Evolutionary conservation across 345 rosid genomes (phyloP).

Genomic region (Eucalyptus pauciflora): DNA sequence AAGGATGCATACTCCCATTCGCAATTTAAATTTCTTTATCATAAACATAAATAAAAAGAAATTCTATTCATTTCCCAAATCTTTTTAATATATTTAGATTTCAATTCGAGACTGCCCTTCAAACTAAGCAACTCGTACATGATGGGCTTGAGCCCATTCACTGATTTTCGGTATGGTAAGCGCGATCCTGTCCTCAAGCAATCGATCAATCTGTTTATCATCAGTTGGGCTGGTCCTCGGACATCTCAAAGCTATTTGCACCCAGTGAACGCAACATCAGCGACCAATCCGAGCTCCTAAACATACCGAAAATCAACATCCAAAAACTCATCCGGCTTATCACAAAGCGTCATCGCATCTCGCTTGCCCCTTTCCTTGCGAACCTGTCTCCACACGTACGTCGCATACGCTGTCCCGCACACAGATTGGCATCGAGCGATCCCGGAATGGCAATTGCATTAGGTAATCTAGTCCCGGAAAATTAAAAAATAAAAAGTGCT

Average conservation of each 20-base stretch:
- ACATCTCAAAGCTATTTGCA: not conserved
- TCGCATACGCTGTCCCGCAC: not conserved
- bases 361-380: not conserved
- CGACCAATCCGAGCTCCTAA: not conserved
- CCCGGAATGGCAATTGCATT: not conserved
- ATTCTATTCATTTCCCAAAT: not conserved
- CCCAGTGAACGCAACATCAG: not conserved
- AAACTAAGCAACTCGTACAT: not conserved
- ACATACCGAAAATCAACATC: not conserved
- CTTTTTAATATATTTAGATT: not conserved
- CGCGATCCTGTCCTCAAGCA: not conserved
- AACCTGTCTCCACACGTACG: not conserved
- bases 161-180: not conserved
- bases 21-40: not conserved
- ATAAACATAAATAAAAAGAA: not conserved
- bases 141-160: not conserved
- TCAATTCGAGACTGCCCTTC: not conserved
- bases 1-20: not conserved
- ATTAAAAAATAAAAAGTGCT: not conserved
- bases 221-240: not conserved
- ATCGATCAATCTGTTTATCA: not conserved
- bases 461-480: not conserved
- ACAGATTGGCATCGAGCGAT: not conserved
- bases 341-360: not conserved
- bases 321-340: not conserved